Percentiles rank a stretch among this genome's conserved stretches.
Evolutionary conservation across 257 asterid species (phyloP).

Genomic region (Petrea volubilis): DNA sequence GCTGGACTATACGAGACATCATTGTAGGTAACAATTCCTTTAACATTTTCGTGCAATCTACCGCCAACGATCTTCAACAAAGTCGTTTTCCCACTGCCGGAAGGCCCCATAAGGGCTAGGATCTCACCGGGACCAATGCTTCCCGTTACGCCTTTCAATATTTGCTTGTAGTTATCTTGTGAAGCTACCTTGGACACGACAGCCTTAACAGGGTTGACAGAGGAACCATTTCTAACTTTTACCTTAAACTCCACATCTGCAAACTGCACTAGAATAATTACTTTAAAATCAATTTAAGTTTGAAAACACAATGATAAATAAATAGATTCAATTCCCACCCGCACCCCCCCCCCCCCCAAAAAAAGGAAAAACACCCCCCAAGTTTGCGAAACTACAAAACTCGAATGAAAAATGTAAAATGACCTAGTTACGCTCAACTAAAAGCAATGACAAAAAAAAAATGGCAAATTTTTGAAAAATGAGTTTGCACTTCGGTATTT

Average conservation of each 20-base stretch:
- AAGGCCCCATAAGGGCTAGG: slow-evolving; percentile 96
- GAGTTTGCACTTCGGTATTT: too few species aligned
- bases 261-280: slow-evolving; percentile 72
- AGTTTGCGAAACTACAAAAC: too few species aligned
- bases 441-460: too few species aligned
- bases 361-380: neutral
- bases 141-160: slow-evolving; percentile 82
- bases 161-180: slow-evolving; percentile 71
- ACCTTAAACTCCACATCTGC: slow-evolving; percentile 87
- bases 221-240: slow-evolving; percentile 39
- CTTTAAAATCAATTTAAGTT: too few species aligned
- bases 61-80: slow-evolving; percentile 78
- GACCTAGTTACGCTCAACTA: too few species aligned
- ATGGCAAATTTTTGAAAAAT: too few species aligned
- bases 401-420: too few species aligned
- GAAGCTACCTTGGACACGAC: slow-evolving; percentile 58
- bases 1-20: slow-evolving; percentile 63
- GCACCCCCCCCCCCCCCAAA: too few species aligned
- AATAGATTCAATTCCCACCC: too few species aligned
- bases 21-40: slow-evolving; percentile 75
- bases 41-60: slow-evolving; percentile 67
- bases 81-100: slow-evolving; percentile 96
- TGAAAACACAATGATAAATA: too few species aligned
- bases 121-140: slow-evolving; percentile 88
- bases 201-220: slow-evolving; percentile 61